Evolutionary conservation across 257 asterid genomes (phyloP).

Genomic region (Oldenlandia corymbosa): DNA sequence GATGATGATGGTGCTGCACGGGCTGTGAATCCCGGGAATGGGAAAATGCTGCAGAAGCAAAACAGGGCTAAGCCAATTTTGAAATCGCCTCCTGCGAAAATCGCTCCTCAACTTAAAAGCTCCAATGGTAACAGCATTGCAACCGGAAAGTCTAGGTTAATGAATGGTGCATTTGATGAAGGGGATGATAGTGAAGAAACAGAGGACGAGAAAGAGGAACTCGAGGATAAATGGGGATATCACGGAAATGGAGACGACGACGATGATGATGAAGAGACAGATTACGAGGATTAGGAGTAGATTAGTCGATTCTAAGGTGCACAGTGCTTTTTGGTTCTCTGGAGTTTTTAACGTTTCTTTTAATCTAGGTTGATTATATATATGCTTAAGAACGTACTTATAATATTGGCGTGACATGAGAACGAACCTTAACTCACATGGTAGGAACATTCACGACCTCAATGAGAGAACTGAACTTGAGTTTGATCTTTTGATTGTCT

Average conservation of each 20-base stretch:
- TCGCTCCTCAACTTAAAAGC: conserved; percentile 54
- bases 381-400: no score
- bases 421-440: no score
- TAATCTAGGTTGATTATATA: neutral
- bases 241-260: conserved; percentile 48
- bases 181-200: conserved; percentile 99
- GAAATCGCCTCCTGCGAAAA: conserved; percentile 74
- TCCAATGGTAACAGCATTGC: conserved; percentile 35
- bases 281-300: conserved; percentile 62
- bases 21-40: conserved; percentile 44
- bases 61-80: conserved; percentile 75
- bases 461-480: no score
- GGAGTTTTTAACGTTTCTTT: neutral
- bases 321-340: no score
- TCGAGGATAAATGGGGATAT: conserved; percentile 80
- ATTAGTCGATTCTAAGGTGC: neutral
- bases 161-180: conserved; percentile 46
- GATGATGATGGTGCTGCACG: conserved; percentile 61
- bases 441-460: no score
- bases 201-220: conserved; percentile 94
- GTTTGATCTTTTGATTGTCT: no score
- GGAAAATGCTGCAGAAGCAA: conserved; percentile 53
- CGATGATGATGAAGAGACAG: conserved; percentile 97
- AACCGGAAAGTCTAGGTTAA: conserved; percentile 57
- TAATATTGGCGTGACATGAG: no score